These are phyloP conservation scores for Cyclostephanos tholiformis DNA, from an alignment of 108 stramenopile genomes.

Conservation along the genomic window DNA sequence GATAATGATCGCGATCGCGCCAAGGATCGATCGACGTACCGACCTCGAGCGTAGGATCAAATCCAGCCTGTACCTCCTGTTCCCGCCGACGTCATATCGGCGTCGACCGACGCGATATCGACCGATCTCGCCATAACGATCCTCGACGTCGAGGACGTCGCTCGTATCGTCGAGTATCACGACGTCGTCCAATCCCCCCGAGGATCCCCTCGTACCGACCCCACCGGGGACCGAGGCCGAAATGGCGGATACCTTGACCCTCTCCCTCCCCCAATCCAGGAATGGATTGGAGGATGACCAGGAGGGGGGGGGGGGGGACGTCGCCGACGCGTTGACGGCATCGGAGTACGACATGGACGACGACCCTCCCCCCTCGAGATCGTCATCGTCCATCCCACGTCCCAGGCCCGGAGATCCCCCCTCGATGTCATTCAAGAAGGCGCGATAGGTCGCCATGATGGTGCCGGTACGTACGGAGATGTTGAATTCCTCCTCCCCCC, in stretches of 20 bases:
- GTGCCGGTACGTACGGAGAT: background rate
- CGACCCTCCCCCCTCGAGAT: background rate
- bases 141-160: background rate
- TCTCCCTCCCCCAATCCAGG: no score
- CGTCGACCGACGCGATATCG: background rate
- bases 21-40: background rate
- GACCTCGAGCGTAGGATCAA: background rate
- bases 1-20: background rate
- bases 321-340: no score
- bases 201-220: no score
- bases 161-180: background rate
- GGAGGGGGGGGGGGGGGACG: no score
- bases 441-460: conserved; percentile 9
- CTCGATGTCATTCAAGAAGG: background rate
- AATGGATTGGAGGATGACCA: background rate
- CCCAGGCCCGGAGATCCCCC: background rate
- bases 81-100: background rate
- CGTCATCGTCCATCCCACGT: no score
- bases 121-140: background rate
- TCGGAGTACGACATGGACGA: background rate
- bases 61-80: background rate
- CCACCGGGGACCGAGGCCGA: no score
- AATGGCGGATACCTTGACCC: no score
- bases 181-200: background rate
- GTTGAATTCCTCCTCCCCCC: background rate